Conservation (phyloP, 805 yeast species). For the Saccharomycopsis malanga region DNA sequence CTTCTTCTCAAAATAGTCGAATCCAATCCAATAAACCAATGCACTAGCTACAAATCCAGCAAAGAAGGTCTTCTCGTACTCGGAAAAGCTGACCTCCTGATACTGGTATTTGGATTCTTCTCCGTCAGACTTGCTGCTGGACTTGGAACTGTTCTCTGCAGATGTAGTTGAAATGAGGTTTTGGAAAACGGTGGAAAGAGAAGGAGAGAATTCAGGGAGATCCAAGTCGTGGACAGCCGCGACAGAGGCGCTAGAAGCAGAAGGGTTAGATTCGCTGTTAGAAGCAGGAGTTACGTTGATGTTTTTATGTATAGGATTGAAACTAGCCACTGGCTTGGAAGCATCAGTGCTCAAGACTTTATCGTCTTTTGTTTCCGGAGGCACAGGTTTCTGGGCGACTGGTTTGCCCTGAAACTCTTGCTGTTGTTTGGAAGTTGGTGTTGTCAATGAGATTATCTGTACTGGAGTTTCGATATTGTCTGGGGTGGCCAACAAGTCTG, state of each 20-base stretch:
- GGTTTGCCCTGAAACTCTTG: not conserved
- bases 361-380: not conserved
- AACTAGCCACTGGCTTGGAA: not conserved
- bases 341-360: not conserved
- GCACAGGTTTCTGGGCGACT: not conserved
- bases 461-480: not conserved
- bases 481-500: not conserved
- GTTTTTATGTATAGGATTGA: not conserved
- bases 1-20: not conserved
- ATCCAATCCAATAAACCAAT: not conserved
- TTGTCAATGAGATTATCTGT: not conserved
- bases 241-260: not conserved
- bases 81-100: not conserved
- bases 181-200: not conserved
- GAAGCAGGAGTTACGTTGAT: not conserved
- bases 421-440: not conserved
- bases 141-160: not conserved
- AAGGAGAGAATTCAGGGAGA: not conserved
- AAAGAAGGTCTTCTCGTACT: not conserved
- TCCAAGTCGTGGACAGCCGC: not conserved
- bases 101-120: not conserved
- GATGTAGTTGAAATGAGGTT: not conserved
- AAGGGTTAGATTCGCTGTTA: not conserved
- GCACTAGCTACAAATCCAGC: not conserved
- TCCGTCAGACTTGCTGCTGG: not conserved